Evolutionary conservation across 1,284 basidiomycete species (phyloP).

Genomic region (Ceratobasidium papillatum): DNA sequence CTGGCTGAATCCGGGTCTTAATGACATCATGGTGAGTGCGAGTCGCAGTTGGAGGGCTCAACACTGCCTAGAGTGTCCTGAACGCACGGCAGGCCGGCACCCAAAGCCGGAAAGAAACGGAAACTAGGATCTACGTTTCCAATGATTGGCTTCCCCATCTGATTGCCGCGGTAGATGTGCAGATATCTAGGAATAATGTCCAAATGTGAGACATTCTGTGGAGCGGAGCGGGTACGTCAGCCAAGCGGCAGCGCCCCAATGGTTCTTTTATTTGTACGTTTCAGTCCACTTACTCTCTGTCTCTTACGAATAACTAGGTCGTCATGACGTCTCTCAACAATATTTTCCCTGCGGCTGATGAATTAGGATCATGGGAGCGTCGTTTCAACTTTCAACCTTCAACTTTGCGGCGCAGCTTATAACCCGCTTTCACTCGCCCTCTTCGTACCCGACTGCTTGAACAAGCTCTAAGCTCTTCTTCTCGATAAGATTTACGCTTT

Average conservation of each 20-base stretch:
- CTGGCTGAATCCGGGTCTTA: background rate
- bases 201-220: constrained; percentile 1
- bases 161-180: constrained; percentile 26
- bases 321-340: constrained; percentile 32
- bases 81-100: constrained; percentile 3
- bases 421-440: background rate
- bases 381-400: background rate
- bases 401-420: constrained; percentile 5
- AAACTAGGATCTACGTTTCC: background rate
- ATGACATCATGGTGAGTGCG: constrained; percentile 16
- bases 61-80: constrained; percentile 5
- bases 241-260: constrained; percentile 3
- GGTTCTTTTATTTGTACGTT: constrained; percentile 16
- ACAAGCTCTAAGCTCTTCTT: background rate
- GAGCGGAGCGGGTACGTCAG: background rate
- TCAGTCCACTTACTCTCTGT: constrained; percentile 14
- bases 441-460: background rate
- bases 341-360: constrained; percentile 2
- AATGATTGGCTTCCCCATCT: constrained; percentile 23
- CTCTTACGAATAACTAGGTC: constrained; percentile 26
- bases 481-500: constrained; percentile 24
- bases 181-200: background rate
- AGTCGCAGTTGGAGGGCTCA: constrained; percentile 7
- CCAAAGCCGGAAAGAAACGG: constrained; percentile 24
- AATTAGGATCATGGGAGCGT: background rate